Conservation (phyloP, 1,284 basidiomycete species). For the Ceratobasidium papillatum region DNA sequence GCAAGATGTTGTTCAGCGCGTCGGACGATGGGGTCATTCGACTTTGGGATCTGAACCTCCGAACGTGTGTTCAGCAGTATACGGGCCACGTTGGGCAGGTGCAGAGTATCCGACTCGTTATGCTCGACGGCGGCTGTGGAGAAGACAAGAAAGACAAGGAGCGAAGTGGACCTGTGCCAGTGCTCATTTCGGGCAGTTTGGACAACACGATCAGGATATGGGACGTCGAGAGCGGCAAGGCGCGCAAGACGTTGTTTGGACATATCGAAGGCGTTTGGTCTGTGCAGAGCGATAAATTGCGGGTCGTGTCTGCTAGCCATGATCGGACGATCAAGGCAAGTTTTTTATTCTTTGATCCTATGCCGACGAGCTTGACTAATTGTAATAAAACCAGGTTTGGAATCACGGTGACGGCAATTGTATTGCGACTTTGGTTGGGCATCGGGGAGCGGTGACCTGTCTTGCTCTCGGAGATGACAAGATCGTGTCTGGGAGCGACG, state of each 20-base stretch:
- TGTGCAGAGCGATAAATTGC: constrained; percentile 89
- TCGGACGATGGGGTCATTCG: constrained; percentile 95
- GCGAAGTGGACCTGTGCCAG: constrained; percentile 56
- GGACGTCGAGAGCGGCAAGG: constrained; percentile 90
- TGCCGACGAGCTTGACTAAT: background rate
- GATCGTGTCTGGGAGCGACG: constrained; percentile 94
- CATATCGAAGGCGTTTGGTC: constrained; percentile 98
- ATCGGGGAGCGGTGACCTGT: constrained; percentile 93
- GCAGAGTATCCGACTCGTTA: constrained; percentile 86
- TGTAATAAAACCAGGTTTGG: constrained; percentile 74
- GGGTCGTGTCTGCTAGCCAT: constrained; percentile 91
- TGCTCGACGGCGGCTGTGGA: constrained; percentile 62
- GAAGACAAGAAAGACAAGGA: constrained; percentile 45
- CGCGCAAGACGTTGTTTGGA: constrained; percentile 88
- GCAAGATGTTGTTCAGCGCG: constrained; percentile 96
- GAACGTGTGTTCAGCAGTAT: constrained; percentile 86
- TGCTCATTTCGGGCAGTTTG: constrained; percentile 89
- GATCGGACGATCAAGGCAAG: constrained; percentile 90
- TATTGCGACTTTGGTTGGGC: constrained; percentile 91
- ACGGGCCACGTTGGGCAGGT: constrained; percentile 94
- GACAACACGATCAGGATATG: constrained; percentile 98
- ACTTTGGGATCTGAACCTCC: constrained; percentile 89
- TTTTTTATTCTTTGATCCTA: constrained; percentile 20
- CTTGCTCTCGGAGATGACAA: constrained; percentile 93
- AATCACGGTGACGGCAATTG: constrained; percentile 89